These are phyloP conservation scores for Pseudogymnoascus sp. DNA, from an alignment of 2,329 filamentous ascomycete genomes.

Conservation along the genomic window DNA sequence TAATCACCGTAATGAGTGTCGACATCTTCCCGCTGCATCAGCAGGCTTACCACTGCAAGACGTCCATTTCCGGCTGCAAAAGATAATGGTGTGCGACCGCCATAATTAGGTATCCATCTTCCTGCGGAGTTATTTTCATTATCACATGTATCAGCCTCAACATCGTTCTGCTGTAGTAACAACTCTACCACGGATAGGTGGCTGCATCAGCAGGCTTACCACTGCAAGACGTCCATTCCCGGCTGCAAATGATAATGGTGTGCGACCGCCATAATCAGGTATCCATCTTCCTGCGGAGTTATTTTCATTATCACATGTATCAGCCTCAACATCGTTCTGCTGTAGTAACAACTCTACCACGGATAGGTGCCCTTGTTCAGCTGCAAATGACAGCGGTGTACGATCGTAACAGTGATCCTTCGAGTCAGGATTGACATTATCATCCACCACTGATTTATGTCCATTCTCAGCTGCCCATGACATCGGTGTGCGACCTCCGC, in stretches of 20 bases:
- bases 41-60: background rate
- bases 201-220: background rate
- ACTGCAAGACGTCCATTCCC: background rate
- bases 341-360: too few species aligned
- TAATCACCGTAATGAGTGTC: background rate
- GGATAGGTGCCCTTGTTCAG: background rate
- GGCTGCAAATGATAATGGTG: constrained; percentile 1
- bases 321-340: background rate
- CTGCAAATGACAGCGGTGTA: constrained; percentile 8
- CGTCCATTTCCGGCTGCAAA: background rate
- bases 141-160: background rate
- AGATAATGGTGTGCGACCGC: constrained; percentile 9
- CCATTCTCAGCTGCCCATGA: too few species aligned
- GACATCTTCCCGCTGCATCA: background rate
- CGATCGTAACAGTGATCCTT: too few species aligned
- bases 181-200: too few species aligned
- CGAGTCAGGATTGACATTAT: too few species aligned
- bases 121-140: too few species aligned
- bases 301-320: background rate
- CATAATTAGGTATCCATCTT: too few species aligned
- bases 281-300: too few species aligned
- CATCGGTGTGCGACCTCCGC: too few species aligned
- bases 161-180: background rate
- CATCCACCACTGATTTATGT: too few species aligned
- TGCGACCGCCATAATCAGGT: too few species aligned